Evolutionary conservation across 169 alveolate genomes (phyloP).

Genomic region (Plasmodium falciparum): DNA sequence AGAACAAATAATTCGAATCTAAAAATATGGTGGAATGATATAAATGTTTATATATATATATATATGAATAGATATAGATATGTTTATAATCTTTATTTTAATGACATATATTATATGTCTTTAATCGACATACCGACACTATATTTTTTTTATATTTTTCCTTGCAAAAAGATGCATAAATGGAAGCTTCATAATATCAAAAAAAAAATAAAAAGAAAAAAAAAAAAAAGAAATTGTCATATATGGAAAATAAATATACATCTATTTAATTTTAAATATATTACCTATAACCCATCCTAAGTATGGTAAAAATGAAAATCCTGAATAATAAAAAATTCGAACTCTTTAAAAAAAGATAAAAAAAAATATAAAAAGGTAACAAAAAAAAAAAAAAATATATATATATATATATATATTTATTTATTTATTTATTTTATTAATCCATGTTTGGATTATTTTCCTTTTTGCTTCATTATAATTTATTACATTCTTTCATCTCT

Average conservation of each 20-base stretch:
- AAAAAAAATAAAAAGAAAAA: background rate
- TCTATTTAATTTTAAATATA: background rate
- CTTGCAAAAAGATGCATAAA: conserved; percentile 68
- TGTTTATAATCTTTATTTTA: background rate
- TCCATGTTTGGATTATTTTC: background rate
- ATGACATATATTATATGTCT: background rate
- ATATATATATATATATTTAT: background rate
- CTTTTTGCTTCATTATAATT: background rate
- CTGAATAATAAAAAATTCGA: conserved; percentile 61
- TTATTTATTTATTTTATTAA: background rate
- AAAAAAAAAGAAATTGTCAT: background rate
- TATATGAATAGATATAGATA: too few species aligned
- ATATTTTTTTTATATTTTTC: conserved; percentile 51
- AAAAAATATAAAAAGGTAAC: background rate
- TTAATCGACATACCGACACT: conserved; percentile 20
- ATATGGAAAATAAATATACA: background rate
- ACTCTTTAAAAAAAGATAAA: conserved; percentile 32
- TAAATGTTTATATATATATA: too few species aligned
- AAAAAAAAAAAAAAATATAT: background rate
- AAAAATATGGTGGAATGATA: background rate
- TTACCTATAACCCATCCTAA: conserved; percentile 74
- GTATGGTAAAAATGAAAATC: conserved; percentile 63
- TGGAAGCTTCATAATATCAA: conserved; percentile 27
- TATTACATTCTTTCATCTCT: conserved; percentile 73
- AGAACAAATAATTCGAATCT: conserved; percentile 65